Conservation (phyloP, 2,329 filamentous ascomycete species). For the Colletotrichum theobromicola region DNA sequence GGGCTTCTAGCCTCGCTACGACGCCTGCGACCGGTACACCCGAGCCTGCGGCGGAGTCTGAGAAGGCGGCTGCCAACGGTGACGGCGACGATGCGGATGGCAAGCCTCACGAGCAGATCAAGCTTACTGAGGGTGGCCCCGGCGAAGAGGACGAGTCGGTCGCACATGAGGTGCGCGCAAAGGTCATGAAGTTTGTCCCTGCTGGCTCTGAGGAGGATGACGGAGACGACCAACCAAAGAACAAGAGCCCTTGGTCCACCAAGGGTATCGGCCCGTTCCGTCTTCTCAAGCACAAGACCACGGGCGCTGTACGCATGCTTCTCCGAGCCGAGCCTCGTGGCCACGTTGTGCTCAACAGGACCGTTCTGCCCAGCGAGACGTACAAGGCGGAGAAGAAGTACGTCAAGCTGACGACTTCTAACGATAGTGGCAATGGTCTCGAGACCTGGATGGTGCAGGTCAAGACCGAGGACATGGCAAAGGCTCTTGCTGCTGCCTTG, state of each 20-base stretch:
- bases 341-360: conserved; percentile 74
- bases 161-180: conserved; percentile 73
- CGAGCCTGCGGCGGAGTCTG: conserved; percentile 53
- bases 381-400: conserved; percentile 69
- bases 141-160: conserved; percentile 77
- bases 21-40: conserved; percentile 65
- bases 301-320: conserved; percentile 69
- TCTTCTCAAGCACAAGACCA: conserved; percentile 75
- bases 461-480: conserved; percentile 65
- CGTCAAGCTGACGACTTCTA: conserved; percentile 62
- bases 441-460: conserved; percentile 77
- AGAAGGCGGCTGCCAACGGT: conserved; percentile 29
- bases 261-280: conserved; percentile 76
- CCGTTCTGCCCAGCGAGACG: conserved; percentile 62
- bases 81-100: conserved; percentile 53
- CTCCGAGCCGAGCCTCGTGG: conserved; percentile 79
- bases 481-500: conserved; percentile 6
- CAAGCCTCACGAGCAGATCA: conserved; percentile 71
- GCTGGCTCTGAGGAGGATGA: conserved; percentile 50
- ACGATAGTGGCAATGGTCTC: conserved; percentile 61
- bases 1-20: conserved; percentile 65
- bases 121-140: conserved; percentile 68
- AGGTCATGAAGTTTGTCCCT: conserved; percentile 67
- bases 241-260: conserved; percentile 68
- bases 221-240: conserved; percentile 44